Evolutionary conservation across 179 eudicot genomes (phyloP).

Genomic region (Spergularia azorica): DNA sequence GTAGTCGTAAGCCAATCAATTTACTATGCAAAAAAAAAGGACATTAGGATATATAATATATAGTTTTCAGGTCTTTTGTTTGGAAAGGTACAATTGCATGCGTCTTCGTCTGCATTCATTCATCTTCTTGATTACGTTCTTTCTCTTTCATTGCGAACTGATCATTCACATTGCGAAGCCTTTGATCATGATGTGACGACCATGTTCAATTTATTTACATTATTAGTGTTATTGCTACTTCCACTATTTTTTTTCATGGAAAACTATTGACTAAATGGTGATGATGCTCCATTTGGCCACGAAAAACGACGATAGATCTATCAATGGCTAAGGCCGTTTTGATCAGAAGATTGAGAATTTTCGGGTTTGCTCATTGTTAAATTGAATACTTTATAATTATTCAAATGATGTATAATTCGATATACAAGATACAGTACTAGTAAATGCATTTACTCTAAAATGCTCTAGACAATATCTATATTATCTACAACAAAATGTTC

Average conservation of each 20-base stretch:
- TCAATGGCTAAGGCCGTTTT: no score
- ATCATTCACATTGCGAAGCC: no score
- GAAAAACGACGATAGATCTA: no score
- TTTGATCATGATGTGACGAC: background rate
- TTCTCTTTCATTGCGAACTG: background rate
- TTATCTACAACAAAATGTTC: no score
- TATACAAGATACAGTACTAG: no score
- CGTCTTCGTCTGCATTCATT: conserved; percentile 3
- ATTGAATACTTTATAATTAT: no score
- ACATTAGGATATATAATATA: background rate
- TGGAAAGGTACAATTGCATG: conserved; percentile 20
- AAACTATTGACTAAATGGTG: background rate
- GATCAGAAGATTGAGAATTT: no score
- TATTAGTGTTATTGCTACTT: background rate
- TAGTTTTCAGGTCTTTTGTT: background rate
- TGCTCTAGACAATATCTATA: no score
- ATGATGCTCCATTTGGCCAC: background rate
- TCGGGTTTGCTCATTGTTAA: no score
- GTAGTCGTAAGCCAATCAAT: background rate
- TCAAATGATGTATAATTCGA: no score
- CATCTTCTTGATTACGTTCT: background rate
- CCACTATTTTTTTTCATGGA: no score
- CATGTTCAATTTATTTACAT: background rate
- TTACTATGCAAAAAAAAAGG: background rate
- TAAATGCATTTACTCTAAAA: no score